Evolutionary conservation across 2,329 filamentous ascomycete species (phyloP).

Genomic region (Stagonosporopsis rhizophila): DNA sequence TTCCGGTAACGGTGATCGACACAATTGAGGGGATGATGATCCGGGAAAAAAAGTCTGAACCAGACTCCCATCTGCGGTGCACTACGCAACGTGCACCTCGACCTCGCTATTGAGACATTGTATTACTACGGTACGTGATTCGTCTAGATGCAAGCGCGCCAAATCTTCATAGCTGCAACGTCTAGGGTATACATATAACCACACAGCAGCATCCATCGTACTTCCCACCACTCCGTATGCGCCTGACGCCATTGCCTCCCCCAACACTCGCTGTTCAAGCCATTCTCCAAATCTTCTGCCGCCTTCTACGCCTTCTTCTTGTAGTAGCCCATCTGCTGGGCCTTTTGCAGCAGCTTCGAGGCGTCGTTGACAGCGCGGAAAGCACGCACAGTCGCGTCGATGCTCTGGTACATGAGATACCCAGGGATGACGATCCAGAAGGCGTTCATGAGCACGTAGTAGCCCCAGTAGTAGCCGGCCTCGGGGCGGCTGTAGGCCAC

Average conservation of each 20-base stretch:
- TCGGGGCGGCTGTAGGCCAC: slow-evolving; percentile 67
- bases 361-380: slow-evolving; percentile 46
- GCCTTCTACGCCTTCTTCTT: slow-evolving; percentile 36
- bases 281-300: not conserved
- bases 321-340: slow-evolving; percentile 31
- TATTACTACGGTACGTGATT: not conserved
- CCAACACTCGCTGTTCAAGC: no score
- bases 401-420: slow-evolving; percentile 45
- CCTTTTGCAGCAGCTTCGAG: slow-evolving; percentile 41
- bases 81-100: not conserved
- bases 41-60: not conserved
- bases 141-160: not conserved
- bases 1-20: not conserved
- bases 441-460: slow-evolving; percentile 71
- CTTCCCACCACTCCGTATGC: not conserved
- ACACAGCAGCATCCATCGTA: not conserved
- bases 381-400: slow-evolving; percentile 42
- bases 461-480: slow-evolving; percentile 69
- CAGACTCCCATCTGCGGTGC: not conserved
- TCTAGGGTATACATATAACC: slow-evolving; percentile 12
- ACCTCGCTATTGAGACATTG: not conserved
- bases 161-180: slow-evolving; percentile 2
- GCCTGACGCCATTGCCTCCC: not conserved
- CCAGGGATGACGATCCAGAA: slow-evolving; percentile 70
- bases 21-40: not conserved